Evolutionary conservation across 148 eudicot species (phyloP), one percentile per base, ranked within the genome.

Genomic region (Vaccinium macrocarpon): DNA sequence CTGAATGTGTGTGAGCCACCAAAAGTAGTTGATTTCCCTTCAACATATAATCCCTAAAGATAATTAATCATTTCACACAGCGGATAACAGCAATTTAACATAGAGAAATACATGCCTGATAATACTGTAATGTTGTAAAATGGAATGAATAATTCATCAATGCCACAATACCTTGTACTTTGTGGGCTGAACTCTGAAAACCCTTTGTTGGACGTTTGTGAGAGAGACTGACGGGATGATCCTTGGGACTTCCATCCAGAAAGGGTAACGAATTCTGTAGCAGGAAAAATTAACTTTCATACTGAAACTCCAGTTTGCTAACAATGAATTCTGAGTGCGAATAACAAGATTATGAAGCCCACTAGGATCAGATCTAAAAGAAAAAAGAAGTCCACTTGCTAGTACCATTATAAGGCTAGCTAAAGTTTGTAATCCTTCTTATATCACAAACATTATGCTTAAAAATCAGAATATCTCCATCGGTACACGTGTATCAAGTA

Each of bases 181-280:
- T 89, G 73, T 86, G 92, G 79, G 89, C 89, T 35, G 90, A 80
- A 59, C 84, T 84, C 76, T 84, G 91, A 73, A 91, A 76, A 90
- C 78, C 90, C 90, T 93, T 98, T 85, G 93, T 88, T 51, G 94
- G 97, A 23, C 98, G 97, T 80, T 94, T 96, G 84, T 93, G 94
- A 79, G 98, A 91, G 55, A 91, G 87, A 71, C 88, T 91, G 82
- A 84, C 84, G 82, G 89, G 90, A 89, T 91, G 92, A 86, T 90
- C 91, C 70, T 87, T 89, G 61, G 98, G 99, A 81, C 95, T 93
- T 61, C 86, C 86, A 62, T 97, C 99, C 98, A 97, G 91, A 89
- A 89, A 95, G 38, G 89, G 93, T 81, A 95, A 76, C 2, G 95
- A 88, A 91, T 93, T 98, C 99, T 97, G 87, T 71, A 90, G 48